Evolutionary conservation across 192 early-diverging fungal species (phyloP).

Genomic region (Cladochytrium replicatum): DNA sequence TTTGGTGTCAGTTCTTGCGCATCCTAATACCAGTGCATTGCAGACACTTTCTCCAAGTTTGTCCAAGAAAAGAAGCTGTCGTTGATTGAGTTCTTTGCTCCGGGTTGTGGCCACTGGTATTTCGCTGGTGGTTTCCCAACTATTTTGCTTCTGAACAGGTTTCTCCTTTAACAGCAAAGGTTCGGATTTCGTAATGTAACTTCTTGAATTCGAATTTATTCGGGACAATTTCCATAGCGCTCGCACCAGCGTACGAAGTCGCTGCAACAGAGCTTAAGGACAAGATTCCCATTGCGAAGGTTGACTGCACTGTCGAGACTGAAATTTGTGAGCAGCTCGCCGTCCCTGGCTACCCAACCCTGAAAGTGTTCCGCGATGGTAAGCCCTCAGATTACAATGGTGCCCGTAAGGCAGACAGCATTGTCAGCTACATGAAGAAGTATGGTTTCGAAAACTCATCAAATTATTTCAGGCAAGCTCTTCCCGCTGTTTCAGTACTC

Average conservation of each 20-base stretch:
- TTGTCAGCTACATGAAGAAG: slow-evolving; percentile 91
- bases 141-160: too few species aligned
- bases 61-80: slow-evolving; percentile 56
- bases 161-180: too few species aligned
- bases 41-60: slow-evolving; percentile 51
- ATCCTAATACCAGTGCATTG: not conserved
- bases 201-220: too few species aligned
- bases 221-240: too few species aligned
- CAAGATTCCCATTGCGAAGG: slow-evolving; percentile 78
- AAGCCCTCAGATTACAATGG: slow-evolving; percentile 69
- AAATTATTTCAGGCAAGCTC: slow-evolving; percentile 64
- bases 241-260: slow-evolving; percentile 87
- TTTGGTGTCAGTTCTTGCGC: not conserved
- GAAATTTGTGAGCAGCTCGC: slow-evolving; percentile 73
- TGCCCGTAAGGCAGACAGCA: slow-evolving; percentile 72
- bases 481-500: slow-evolving; percentile 71
- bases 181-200: too few species aligned
- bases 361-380: slow-evolving; percentile 82
- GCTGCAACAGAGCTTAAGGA: slow-evolving; percentile 82
- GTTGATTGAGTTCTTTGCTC: slow-evolving; percentile 92
- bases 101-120: slow-evolving; percentile 99
- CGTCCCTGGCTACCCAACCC: slow-evolving; percentile 84
- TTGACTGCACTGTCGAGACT: slow-evolving; percentile 88
- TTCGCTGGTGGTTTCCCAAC: too few species aligned
- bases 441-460: too few species aligned